A percentile compares a stretch with the other conserved stretches of the same genome.
phyloP scores from a whole-genome alignment of 306 rosid genomes.

The Glycyrrhiza uralensis region DNA sequence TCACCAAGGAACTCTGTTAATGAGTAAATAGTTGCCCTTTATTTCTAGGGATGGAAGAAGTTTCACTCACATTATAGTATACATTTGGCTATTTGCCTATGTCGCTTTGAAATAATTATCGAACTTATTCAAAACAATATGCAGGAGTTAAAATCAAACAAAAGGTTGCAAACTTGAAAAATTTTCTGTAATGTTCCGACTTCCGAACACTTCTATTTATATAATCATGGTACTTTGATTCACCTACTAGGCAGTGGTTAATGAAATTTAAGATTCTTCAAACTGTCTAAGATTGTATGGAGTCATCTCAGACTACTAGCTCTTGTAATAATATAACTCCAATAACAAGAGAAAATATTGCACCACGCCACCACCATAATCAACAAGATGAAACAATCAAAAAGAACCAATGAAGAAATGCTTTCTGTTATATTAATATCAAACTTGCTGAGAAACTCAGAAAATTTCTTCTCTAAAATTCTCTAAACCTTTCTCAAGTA shows the following conservation, averaged over 20 bases:
- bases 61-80: conserved; percentile 4
- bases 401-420: background rate
- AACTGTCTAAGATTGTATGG: background rate
- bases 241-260: background rate
- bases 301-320: background rate
- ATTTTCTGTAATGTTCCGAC: background rate
- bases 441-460: background rate
- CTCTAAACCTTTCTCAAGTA: background rate
- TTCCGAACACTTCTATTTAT: background rate
- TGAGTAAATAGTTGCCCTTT: conserved; percentile 27
- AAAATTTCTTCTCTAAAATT: background rate
- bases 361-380: background rate
- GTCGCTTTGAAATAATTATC: background rate
- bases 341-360: background rate
- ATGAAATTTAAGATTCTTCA: background rate
- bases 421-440: background rate
- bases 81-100: background rate
- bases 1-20: conserved; percentile 63
- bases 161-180: background rate
- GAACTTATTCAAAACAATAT: background rate
- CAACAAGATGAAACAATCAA: background rate
- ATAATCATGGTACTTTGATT: background rate
- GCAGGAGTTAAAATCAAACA: conserved; percentile 15
- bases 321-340: conserved; percentile 1
- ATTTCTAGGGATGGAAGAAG: background rate